Percentiles rank a stretch among this genome's conserved stretches.
Conservation (phyloP, 1,139 yeast species). For the Lodderomyces theae region DNA sequence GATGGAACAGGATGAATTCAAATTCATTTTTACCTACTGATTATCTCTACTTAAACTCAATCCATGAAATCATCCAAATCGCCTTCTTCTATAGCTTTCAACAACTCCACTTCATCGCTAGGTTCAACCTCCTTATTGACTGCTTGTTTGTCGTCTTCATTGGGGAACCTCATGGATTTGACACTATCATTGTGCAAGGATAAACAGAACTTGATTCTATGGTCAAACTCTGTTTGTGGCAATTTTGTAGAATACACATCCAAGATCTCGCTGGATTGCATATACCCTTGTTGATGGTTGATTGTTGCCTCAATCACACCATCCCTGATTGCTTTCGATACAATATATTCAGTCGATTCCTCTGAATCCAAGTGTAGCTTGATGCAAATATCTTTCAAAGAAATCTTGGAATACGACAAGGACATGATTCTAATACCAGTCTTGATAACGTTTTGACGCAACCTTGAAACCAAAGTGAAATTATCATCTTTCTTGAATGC, state of each 20-base stretch:
- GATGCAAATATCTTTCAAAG: constrained; percentile 86
- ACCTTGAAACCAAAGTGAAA: constrained; percentile 78
- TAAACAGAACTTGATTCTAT: constrained; percentile 90
- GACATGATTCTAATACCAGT: constrained; percentile 96
- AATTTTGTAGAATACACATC: constrained; percentile 85
- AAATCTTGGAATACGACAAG: constrained; percentile 84
- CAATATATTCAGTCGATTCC: constrained; percentile 94
- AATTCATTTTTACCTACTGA: no score
- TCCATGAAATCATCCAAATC: constrained; percentile 52
- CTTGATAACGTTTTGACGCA: constrained; percentile 95
- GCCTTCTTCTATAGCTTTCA: constrained; percentile 50
- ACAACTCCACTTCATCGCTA: constrained; percentile 43
- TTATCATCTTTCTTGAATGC: constrained; percentile 74
- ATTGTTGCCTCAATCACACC: constrained; percentile 96
- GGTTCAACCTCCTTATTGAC: constrained; percentile 29
- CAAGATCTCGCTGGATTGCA: constrained; percentile 83
- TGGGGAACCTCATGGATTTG: constrained; percentile 92
- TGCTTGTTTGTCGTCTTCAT: constrained; percentile 36
- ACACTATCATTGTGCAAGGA: constrained; percentile 89
- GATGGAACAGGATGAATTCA: no score
- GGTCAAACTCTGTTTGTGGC: constrained; percentile 88
- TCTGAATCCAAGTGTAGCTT: constrained; percentile 91
- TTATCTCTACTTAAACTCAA: constrained; percentile 16
- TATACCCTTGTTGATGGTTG: constrained; percentile 86
- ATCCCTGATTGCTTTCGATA: constrained; percentile 94